These are phyloP conservation scores for Auriscalpium vulgare DNA, from an alignment of 768 basidiomycete species.

Conservation along the genomic window DNA sequence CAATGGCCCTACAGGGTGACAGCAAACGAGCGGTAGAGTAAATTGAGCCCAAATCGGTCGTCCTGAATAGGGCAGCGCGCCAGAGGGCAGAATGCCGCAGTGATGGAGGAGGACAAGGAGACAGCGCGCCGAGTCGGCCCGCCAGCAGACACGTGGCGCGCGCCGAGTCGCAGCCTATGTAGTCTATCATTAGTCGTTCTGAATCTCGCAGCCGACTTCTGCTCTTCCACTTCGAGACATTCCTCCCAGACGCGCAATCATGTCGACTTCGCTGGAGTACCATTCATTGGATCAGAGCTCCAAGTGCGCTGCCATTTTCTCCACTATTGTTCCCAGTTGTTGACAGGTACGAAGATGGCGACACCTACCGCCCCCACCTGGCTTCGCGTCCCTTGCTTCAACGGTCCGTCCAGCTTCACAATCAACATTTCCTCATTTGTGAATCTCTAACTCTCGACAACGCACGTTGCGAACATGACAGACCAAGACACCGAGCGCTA, in stretches of 20 bases:
- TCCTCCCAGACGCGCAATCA: background rate
- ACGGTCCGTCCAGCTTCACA: constrained; percentile 18
- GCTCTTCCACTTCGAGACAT: too few species aligned
- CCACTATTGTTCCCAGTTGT: background rate
- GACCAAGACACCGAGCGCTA: constrained; percentile 31
- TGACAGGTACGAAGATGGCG: constrained; percentile 39
- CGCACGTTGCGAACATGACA: constrained; percentile 18
- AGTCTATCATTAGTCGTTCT: too few species aligned
- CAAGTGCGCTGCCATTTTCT: background rate
- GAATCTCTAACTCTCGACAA: background rate
- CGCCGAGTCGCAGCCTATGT: too few species aligned
- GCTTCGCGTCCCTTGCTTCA: constrained; percentile 46
- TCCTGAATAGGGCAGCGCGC: too few species aligned
- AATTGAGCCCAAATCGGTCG: too few species aligned
- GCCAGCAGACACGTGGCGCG: too few species aligned
- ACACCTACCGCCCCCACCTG: constrained; percentile 57
- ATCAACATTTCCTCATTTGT: background rate
- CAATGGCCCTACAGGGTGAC: too few species aligned
- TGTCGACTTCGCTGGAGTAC: constrained; percentile 26
- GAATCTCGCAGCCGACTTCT: too few species aligned
- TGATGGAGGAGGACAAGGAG: too few species aligned
- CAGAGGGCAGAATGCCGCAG: too few species aligned
- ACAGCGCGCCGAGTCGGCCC: too few species aligned
- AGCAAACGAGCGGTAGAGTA: too few species aligned
- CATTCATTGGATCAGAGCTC: constrained; percentile 27